A percentile compares a stretch with the other conserved stretches of the same genome.
phyloP scores from a whole-genome alignment of 2,329 filamentous ascomycete species.

The Epichloe amarillans region DNA sequence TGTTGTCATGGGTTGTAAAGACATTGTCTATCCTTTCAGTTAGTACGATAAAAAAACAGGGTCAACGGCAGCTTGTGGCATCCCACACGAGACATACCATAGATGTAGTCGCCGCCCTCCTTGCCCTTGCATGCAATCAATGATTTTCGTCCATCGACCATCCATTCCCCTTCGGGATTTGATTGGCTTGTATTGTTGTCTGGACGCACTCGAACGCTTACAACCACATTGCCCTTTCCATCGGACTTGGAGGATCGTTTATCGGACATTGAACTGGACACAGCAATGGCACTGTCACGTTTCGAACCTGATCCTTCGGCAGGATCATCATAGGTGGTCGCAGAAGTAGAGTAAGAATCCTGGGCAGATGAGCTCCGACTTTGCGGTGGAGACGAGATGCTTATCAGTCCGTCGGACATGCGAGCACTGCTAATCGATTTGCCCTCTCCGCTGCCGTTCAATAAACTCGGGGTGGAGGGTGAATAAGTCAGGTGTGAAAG shows the following conservation, averaged over 20 bases:
- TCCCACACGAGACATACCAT: conserved; percentile 46
- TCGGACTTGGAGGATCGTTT: conserved; percentile 47
- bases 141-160: conserved; percentile 73
- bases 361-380: conserved; percentile 87
- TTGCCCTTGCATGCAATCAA: conserved; percentile 74
- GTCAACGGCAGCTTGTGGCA: background rate
- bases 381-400: conserved; percentile 68
- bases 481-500: conserved; percentile 36
- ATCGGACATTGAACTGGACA: conserved; percentile 19
- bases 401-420: conserved; percentile 63
- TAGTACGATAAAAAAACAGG: conserved; percentile 9
- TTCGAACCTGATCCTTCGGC: conserved; percentile 37
- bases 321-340: conserved; percentile 74
- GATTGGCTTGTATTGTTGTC: conserved; percentile 54
- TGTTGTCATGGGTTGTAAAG: conserved; percentile 87
- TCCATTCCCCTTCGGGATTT: conserved; percentile 69
- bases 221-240: conserved; percentile 84
- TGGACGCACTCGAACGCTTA: conserved; percentile 86
- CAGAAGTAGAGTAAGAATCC: conserved; percentile 82
- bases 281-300: conserved; percentile 14
- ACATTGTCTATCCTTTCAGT: conserved; percentile 62
- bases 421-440: conserved; percentile 56
- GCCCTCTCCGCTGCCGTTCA: conserved; percentile 67
- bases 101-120: conserved; percentile 84
- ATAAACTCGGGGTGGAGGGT: conserved; percentile 51